Evolutionary conservation across 345 rosid species (phyloP).

Genomic region (Reutealis trisperma): DNA sequence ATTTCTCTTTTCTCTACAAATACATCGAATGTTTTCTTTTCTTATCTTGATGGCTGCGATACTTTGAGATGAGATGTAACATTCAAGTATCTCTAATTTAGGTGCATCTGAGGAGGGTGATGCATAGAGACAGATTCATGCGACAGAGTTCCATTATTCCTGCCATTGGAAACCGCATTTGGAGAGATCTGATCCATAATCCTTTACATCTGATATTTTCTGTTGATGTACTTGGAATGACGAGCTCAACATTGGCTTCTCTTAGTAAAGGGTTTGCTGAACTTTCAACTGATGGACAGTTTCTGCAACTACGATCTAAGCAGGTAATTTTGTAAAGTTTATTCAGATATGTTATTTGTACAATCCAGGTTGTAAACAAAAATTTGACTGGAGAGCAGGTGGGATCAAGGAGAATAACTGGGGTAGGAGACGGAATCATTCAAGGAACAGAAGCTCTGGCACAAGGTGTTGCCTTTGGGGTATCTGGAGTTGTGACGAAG

Average conservation of each 20-base stretch:
- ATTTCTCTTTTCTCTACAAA: background rate
- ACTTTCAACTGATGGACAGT: constrained; percentile 97
- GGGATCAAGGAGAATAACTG: constrained; percentile 89
- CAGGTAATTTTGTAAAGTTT: constrained; percentile 53
- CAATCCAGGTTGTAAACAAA: constrained; percentile 16
- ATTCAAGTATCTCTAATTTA: constrained; percentile 32
- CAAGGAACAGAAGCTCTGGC: constrained; percentile 99
- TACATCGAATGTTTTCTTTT: background rate
- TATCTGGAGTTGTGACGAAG: constrained; percentile 93
- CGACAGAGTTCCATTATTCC: constrained; percentile 86
- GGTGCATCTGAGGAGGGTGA: constrained; percentile 96
- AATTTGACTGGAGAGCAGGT: constrained; percentile 55
- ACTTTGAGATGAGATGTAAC: background rate
- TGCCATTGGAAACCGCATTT: constrained; percentile 80
- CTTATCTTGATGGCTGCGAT: background rate
- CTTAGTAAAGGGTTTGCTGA: constrained; percentile 96
- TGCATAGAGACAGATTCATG: constrained; percentile 88
- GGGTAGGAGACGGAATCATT: constrained; percentile 90
- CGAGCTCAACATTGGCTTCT: constrained; percentile 97
- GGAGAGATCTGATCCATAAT: constrained; percentile 97
- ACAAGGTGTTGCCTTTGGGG: constrained; percentile 97
- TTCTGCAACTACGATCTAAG: constrained; percentile 85
- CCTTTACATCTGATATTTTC: constrained; percentile 92
- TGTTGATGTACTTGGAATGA: constrained; percentile 96
- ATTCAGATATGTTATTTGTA: background rate